A percentile compares a stretch with the other conserved stretches of the same genome.
Conservation (phyloP, 129 eudicot genomes). For the Saussurea involucrata region DNA sequence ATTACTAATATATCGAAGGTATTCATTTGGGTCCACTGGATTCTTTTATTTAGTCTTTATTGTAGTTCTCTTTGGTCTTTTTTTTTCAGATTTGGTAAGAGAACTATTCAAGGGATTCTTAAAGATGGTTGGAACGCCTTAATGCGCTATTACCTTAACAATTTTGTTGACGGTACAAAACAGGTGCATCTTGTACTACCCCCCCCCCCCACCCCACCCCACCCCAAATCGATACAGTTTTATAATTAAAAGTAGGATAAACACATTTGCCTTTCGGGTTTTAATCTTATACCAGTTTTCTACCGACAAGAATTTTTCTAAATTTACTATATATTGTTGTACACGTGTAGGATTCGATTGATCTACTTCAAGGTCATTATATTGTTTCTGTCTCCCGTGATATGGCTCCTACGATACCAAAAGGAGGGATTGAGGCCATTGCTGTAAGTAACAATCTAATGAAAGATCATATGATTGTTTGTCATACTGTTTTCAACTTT, state of each 20-base stretch:
- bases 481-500: background rate
- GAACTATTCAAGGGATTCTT: slow-evolving; percentile 60
- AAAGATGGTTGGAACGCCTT: slow-evolving; percentile 69
- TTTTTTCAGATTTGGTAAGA: slow-evolving; percentile 51
- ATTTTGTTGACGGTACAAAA: slow-evolving; percentile 74
- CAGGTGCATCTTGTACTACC: slow-evolving; percentile 39
- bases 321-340: background rate
- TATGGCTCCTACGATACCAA: slow-evolving; percentile 40
- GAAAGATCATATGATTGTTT: background rate
- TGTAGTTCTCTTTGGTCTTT: background rate
- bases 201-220: background rate
- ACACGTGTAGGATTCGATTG: slow-evolving; percentile 69
- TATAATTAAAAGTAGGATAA: background rate
- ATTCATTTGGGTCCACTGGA: background rate
- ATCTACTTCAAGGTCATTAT: slow-evolving; percentile 73
- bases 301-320: background rate
- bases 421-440: slow-evolving; percentile 62
- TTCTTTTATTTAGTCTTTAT: background rate
- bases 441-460: slow-evolving; percentile 52
- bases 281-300: background rate
- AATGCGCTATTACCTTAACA: slow-evolving; percentile 77
- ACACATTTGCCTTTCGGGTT: background rate
- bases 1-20: background rate
- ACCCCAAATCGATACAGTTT: background rate
- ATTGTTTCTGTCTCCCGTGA: slow-evolving; percentile 59